Base-by-base conservation (phyloP, 257 asterid genomes). In the Cruciata laevipes region DNA sequence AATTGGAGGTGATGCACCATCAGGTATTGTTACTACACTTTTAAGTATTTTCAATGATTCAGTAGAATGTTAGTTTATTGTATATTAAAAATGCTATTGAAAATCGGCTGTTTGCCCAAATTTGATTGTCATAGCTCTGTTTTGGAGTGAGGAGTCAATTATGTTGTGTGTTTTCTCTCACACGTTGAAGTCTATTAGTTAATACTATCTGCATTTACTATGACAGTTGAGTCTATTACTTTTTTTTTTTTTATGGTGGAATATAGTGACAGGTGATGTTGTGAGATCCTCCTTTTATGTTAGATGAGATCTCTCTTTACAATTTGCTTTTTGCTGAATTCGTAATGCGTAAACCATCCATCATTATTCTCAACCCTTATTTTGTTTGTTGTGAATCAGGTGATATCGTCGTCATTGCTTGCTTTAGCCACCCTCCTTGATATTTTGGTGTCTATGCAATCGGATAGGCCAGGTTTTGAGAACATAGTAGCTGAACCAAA, bases 361-460 rank as follows among this genome's bases (percentile, higher is more conserved):
- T 52, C 37, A 20, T 61, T 40, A 52, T 25, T 12, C 21, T 49
- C 63, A 18, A 38, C 80, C 73, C 67, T 66, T 7, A 60, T 66
- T 31, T 13, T 53, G 62, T 64, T 61, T 24, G 16, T 55, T 75
- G 65, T 68, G 55, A 73, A 75, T 67, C 90, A 94, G 99, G 99
- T 88, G 73, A 69, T 84, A 66, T 86, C 94, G 53, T 87, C 99
- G 68, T 90, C 99, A 69, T 78, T 94, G 75, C 83, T 94, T 75
- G 95, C 99, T 33, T 71, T 90, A 76, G 90, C 97, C 60, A 87
- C 99, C 69, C 86, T 94, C 78, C 86, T 87, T 75, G 99, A 94
- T 79, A 77, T 90, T 67, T 78, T 87, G 73, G 67, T 86, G 72
- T 70, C 83, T 61, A 58, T 75, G 67, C 80, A 78, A 71, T 74